phyloP scores from a whole-genome alignment of 805 yeast genomes.

The Lachancea kluyveri region DNA sequence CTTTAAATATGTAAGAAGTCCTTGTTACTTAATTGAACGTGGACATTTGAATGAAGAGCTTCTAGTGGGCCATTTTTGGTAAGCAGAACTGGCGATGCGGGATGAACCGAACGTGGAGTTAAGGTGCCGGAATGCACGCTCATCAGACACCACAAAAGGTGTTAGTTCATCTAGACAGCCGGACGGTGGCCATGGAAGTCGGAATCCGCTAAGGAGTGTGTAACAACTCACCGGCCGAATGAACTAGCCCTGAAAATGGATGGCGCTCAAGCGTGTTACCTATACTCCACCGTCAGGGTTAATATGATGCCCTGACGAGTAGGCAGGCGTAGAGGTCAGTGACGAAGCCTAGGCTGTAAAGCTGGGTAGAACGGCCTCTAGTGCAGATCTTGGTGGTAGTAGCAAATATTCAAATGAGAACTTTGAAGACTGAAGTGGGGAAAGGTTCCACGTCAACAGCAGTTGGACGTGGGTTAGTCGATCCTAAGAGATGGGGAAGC shows the following conservation, averaged over 20 bases:
- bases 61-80: constrained; percentile 42
- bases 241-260: constrained; percentile 41
- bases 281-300: constrained; percentile 37
- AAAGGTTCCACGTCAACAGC: constrained; percentile 39
- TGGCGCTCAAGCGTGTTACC: constrained; percentile 37
- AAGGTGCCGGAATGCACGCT: constrained; percentile 39
- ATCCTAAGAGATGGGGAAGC: constrained; percentile 38
- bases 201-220: constrained; percentile 53
- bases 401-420: constrained; percentile 38
- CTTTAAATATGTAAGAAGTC: constrained; percentile 39
- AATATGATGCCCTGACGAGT: constrained; percentile 34
- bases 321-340: constrained; percentile 39
- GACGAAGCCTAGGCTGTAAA: constrained; percentile 37
- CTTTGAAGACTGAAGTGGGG: constrained; percentile 40
- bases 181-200: constrained; percentile 50
- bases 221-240: constrained; percentile 48
- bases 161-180: constrained; percentile 40
- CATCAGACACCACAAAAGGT: constrained; percentile 41
- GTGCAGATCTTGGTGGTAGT: constrained; percentile 40
- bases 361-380: constrained; percentile 38
- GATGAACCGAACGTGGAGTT: constrained; percentile 38
- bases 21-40: constrained; percentile 38
- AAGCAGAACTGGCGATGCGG: constrained; percentile 44
- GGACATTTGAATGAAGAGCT: constrained; percentile 38
- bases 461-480: constrained; percentile 40